These are phyloP conservation scores for Tetraselmis striata DNA, from an alignment of 139 green algal species.

Conservation along the genomic window DNA sequence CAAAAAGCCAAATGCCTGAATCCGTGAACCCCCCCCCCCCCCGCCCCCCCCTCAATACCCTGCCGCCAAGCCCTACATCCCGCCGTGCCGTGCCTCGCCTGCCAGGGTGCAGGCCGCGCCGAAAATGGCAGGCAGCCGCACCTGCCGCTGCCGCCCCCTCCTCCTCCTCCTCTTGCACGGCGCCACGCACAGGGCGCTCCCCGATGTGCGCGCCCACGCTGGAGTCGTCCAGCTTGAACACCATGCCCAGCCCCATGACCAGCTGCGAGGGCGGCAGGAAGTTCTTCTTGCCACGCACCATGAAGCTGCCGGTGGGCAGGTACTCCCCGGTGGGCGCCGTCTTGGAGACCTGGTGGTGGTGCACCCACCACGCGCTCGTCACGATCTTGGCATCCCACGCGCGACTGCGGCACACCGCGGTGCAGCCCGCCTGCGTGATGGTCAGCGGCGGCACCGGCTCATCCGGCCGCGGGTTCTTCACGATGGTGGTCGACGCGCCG, in stretches of 20 bases:
- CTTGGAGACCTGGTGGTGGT: constrained; percentile 89
- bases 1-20: no score
- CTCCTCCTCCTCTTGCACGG: constrained; percentile 12
- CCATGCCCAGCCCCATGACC: constrained; percentile 85
- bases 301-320: constrained; percentile 83
- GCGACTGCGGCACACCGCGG: constrained; percentile 75
- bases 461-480: constrained; percentile 52
- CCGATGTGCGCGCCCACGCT: constrained; percentile 71
- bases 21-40: no score
- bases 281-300: constrained; percentile 92
- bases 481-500: constrained; percentile 79
- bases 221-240: constrained; percentile 81
- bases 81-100: no score
- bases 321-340: constrained; percentile 89
- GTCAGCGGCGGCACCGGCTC: constrained; percentile 42
- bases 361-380: constrained; percentile 90
- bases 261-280: constrained; percentile 88
- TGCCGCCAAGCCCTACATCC: no score
- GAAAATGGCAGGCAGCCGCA: no score
- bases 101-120: no score
- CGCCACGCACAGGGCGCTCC: constrained; percentile 54
- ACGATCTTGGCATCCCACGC: constrained; percentile 91
- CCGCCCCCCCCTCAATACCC: no score
- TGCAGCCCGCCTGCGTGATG: constrained; percentile 67
- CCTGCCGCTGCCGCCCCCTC: no score